phyloP scores from a whole-genome alignment of 192 early-diverging fungal species.

The Linderina pennispora region DNA sequence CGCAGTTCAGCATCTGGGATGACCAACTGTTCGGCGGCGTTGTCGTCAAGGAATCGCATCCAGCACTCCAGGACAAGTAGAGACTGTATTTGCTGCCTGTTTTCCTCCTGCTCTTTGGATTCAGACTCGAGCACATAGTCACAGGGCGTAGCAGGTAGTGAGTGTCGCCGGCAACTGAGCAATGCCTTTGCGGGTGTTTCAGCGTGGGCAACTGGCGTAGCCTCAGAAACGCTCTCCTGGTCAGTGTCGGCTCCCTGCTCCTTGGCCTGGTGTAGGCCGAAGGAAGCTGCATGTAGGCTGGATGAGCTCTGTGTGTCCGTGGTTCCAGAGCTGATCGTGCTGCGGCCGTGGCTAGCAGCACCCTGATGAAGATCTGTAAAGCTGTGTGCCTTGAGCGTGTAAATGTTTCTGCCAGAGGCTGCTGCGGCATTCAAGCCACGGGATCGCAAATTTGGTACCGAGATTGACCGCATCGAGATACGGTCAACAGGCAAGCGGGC shows the following conservation, averaged over 20 bases:
- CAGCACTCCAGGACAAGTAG: conserved; percentile 35
- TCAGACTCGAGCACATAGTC: conserved; percentile 1
- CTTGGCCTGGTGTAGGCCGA: neutral
- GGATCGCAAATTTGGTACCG: conserved; percentile 3
- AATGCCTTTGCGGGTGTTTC: neutral
- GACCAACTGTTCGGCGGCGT: conserved; percentile 10
- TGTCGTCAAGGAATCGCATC: conserved; percentile 17
- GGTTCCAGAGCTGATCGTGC: conserved; percentile 3
- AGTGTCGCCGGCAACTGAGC: neutral
- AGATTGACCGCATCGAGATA: conserved; percentile 11
- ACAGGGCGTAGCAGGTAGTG: conserved; percentile 1
- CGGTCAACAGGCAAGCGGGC: neutral
- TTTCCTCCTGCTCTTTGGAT: conserved; percentile 6
- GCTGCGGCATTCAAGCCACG: neutral
- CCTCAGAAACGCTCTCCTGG: neutral
- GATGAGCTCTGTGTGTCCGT: neutral
- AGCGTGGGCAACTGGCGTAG: neutral
- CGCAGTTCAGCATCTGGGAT: conserved; percentile 19
- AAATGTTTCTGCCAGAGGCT: conserved; percentile 1
- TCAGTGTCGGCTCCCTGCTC: neutral
- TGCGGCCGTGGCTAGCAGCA: too few relatives aligned
- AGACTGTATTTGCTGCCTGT: conserved; percentile 21
- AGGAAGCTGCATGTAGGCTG: neutral
- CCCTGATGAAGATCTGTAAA: conserved; percentile 14
- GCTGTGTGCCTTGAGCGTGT: conserved; percentile 19